Evolutionary conservation across 2,329 filamentous ascomycete genomes (phyloP).

Genomic region (Podosphaera aphanis): DNA sequence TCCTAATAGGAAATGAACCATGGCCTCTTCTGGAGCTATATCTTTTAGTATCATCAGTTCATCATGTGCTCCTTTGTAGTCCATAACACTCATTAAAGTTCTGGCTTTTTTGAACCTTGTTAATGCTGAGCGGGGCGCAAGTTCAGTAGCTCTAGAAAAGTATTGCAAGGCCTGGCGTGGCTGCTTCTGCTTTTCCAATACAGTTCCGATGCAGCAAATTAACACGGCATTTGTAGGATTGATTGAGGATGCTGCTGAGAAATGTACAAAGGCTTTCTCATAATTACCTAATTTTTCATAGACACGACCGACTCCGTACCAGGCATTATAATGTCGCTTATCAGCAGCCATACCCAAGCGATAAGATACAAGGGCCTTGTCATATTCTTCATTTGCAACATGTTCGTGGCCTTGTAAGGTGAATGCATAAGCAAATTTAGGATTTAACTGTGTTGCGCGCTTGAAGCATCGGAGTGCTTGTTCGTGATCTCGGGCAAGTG

Average conservation of each 20-base stretch:
- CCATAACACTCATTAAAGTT: slow-evolving; percentile 53
- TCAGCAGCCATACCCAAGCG: slow-evolving; percentile 69
- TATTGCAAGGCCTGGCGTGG: slow-evolving; percentile 54
- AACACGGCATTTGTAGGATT: slow-evolving; percentile 87
- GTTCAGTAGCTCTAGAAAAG: slow-evolving; percentile 59
- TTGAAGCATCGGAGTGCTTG: slow-evolving; percentile 89
- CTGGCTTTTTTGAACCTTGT: slow-evolving; percentile 86
- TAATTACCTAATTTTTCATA: slow-evolving; percentile 81
- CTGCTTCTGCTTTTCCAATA: slow-evolving; percentile 73
- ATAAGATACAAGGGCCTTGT: slow-evolving; percentile 77
- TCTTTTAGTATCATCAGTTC: slow-evolving; percentile 81
- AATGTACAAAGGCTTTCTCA: slow-evolving; percentile 78
- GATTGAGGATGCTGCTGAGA: slow-evolving; percentile 65
- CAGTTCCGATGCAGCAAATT: slow-evolving; percentile 75
- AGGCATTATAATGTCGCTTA: slow-evolving; percentile 87
- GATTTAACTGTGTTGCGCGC: slow-evolving; percentile 71
- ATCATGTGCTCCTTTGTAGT: slow-evolving; percentile 46
- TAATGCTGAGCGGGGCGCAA: slow-evolving; percentile 60
- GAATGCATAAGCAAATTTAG: slow-evolving; percentile 83
- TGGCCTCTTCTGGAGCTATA: slow-evolving; percentile 78
- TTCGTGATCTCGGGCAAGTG: slow-evolving; percentile 75
- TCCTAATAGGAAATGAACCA: slow-evolving; percentile 84
- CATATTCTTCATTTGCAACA: slow-evolving; percentile 87
- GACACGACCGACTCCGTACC: slow-evolving; percentile 68
- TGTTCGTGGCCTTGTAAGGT: slow-evolving; percentile 92